Conservation (phyloP, 768 basidiomycete genomes). For the Amanita inopinata region DNA sequence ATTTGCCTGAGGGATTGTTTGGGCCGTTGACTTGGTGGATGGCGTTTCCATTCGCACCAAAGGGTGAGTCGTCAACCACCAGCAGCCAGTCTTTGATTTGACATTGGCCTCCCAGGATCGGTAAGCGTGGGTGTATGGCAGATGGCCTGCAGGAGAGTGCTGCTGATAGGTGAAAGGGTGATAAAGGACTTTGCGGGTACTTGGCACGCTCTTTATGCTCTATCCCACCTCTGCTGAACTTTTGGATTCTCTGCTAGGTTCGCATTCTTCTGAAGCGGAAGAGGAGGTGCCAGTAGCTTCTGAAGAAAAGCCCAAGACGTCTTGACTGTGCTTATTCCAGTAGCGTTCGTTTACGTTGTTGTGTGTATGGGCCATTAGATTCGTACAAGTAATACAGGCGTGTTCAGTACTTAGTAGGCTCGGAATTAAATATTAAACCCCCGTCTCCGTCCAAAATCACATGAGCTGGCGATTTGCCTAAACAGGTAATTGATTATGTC, state of each 20-base stretch:
- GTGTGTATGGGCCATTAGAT: no score
- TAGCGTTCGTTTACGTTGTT: no score
- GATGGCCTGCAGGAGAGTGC: conserved; percentile 85
- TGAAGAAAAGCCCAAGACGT: background rate
- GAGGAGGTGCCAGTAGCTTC: background rate
- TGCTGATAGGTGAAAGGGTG: conserved; percentile 64
- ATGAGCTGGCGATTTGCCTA: background rate
- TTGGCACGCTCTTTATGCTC: conserved; percentile 10
- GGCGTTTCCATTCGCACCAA: conserved; percentile 84
- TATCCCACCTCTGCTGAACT: background rate
- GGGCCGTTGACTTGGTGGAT: conserved; percentile 85
- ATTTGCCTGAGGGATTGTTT: conserved; percentile 84
- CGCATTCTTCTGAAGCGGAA: background rate
- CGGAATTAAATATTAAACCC: no score
- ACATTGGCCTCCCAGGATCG: conserved; percentile 50
- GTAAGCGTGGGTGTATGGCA: conserved; percentile 94
- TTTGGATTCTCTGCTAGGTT: background rate
- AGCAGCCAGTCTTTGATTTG: background rate
- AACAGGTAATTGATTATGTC: no score
- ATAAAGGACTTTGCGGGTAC: conserved; percentile 53
- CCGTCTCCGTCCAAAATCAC: background rate
- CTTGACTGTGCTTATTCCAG: background rate
- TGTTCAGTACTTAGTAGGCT: no score
- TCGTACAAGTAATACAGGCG: no score
- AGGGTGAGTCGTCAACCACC: no score